Evolutionary conservation across 2,329 filamentous ascomycete genomes (phyloP), one percentile per base, ranked within the genome.

Genomic region (Akanthomyces lecanii): DNA sequence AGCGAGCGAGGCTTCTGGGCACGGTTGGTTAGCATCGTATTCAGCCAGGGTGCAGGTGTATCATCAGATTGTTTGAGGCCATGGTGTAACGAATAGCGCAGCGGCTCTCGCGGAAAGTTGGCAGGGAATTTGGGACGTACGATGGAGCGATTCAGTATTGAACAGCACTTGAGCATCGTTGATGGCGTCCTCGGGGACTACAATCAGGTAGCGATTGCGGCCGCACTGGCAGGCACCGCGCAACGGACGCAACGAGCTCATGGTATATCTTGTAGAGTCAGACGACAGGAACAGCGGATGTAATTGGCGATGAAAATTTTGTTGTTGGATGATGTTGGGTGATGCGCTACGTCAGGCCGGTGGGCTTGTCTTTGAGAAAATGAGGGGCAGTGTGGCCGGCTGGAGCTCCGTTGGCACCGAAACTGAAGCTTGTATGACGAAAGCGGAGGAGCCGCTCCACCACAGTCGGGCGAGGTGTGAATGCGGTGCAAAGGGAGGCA

Each of bases 171-270:
- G 82, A 18, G 88, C 86, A 57, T 82, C 76, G 40, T 55, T 25
- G 45, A 78, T 75, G 47, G 83, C 78, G 68, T 81, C 76, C 23
- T 79, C 74, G 1, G 92, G 92, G 28, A 94, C 81, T 52, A 85
- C 77, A 68, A 97, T 86, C 63, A 87, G 81, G 77, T 96, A 97
- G 71, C 88, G 83, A 71, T 95, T 96, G 65, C 93, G 86, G 63
- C 92, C 92, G 75, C 93, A 97, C 60, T 89, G 87, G 78, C 93
- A 97, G 67, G 87, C 85, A 70, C 92, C 92, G 67, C 84, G 86
- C 63, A 96, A 82, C 45, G 82, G 82, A 65, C 83, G 78, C 63
- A 76, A 71, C 57, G 75, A 72, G 70, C 72, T 79, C 82, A 84
- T 85, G 62, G 3, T 54, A 3, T 36, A 5, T 8, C 42, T 14